Conservation (phyloP, 2,329 filamentous ascomycete species). For the Penicillium crustosum region DNA sequence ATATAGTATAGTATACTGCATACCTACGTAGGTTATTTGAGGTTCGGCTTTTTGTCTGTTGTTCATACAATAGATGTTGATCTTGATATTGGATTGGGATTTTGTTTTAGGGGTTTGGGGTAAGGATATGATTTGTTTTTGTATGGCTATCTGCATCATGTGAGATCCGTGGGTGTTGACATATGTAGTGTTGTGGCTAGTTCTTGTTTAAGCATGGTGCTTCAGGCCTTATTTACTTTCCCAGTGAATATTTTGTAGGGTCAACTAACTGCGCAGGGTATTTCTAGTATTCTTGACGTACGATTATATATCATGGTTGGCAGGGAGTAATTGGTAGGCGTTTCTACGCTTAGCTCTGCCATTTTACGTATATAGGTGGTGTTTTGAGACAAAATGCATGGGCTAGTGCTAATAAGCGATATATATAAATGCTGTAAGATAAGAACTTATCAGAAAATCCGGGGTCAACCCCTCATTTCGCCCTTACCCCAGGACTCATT, state of each 20-base stretch:
- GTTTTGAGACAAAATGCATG: too few relatives aligned
- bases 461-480: conserved; percentile 14
- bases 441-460: conserved; percentile 18
- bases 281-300: too few relatives aligned
- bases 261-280: background rate
- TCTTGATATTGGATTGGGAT: background rate
- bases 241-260: background rate
- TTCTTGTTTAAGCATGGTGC: background rate
- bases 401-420: background rate
- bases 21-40: background rate
- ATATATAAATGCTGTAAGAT: background rate
- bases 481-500: conserved; percentile 1
- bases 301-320: too few relatives aligned
- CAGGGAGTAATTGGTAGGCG: too few relatives aligned
- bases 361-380: too few relatives aligned
- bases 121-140: background rate
- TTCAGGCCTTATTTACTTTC: background rate
- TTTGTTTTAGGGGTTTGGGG: background rate
- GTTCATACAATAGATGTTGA: background rate
- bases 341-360: too few relatives aligned
- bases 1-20: background rate
- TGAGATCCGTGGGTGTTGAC: background rate
- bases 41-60: conserved; percentile 1
- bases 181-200: background rate
- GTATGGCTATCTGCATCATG: background rate